Evolutionary conservation across 768 basidiomycete species (phyloP).

Genomic region (Phaffia tasmanica): DNA sequence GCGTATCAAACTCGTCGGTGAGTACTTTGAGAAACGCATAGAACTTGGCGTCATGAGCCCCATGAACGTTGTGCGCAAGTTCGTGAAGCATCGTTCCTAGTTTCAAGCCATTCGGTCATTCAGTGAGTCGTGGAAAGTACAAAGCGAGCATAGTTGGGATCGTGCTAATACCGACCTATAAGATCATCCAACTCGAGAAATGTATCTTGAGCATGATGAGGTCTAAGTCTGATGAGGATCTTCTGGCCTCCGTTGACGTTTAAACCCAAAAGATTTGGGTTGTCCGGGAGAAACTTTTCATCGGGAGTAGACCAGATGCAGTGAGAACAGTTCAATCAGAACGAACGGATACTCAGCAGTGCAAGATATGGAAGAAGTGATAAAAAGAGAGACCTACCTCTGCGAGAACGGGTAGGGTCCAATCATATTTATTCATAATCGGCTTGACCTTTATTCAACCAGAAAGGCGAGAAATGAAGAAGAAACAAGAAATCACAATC

Average conservation of each 20-base stretch:
- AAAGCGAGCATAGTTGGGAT: conserved; percentile 43
- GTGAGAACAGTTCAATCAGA: conserved; percentile 24
- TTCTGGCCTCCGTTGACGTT: conserved; percentile 62
- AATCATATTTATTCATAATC: conserved; percentile 75
- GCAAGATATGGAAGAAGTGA: conserved; percentile 27
- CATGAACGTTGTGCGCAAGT: conserved; percentile 81
- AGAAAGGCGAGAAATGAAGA: not conserved
- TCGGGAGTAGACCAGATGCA: not conserved
- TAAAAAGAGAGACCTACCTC: conserved; percentile 43
- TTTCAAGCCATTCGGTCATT: too few relatives aligned
- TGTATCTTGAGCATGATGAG: conserved; percentile 52
- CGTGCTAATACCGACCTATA: conserved; percentile 78
- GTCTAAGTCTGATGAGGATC: conserved; percentile 73
- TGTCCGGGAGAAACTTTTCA: conserved; percentile 75
- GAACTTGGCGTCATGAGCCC: conserved; percentile 63
- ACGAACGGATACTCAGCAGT: conserved; percentile 29
- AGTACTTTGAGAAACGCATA: conserved; percentile 46
- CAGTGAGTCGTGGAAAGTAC: not conserved
- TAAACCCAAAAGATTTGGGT: conserved; percentile 55
- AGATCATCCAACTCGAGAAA: conserved; percentile 68
- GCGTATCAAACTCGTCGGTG: conserved; percentile 72
- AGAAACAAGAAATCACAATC: conserved; percentile 34
- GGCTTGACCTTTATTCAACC: conserved; percentile 58
- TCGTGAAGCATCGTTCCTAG: conserved; percentile 33
- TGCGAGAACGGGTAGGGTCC: conserved; percentile 45